phyloP scores from a whole-genome alignment of 768 basidiomycete genomes.

The Boletus subcaerulescens region DNA sequence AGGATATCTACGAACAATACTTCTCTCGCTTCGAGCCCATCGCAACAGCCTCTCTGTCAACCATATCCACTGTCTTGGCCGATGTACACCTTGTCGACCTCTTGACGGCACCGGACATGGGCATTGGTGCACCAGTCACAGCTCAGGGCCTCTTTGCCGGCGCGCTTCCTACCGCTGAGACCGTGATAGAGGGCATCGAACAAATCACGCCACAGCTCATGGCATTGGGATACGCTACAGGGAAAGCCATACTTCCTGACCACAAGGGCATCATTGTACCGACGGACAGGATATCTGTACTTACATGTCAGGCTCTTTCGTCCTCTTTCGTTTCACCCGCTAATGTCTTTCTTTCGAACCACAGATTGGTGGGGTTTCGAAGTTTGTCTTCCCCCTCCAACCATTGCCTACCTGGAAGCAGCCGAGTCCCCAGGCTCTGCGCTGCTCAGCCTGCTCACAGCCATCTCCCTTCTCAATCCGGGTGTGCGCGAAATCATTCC shows the following conservation, averaged over 20 bases:
- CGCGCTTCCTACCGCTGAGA: constrained; percentile 71
- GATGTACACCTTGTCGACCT: constrained; percentile 63
- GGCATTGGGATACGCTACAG: constrained; percentile 75
- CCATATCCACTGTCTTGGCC: constrained; percentile 49
- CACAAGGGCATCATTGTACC: constrained; percentile 73
- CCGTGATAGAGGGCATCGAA: constrained; percentile 63
- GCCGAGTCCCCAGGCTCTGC: constrained; percentile 55
- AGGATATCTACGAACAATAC: constrained; percentile 56
- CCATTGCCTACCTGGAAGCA: constrained; percentile 59
- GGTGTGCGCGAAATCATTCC: constrained; percentile 83
- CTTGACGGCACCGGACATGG: constrained; percentile 58
- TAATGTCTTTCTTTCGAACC: constrained; percentile 4
- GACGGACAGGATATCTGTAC: constrained; percentile 68
- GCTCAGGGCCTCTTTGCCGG: constrained; percentile 68
- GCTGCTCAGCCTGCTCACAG: constrained; percentile 73
- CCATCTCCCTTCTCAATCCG: constrained; percentile 61
- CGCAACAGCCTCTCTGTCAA: constrained; percentile 47
- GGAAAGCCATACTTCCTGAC: constrained; percentile 59
- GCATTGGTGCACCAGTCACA: constrained; percentile 71
- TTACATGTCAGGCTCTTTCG: constrained; percentile 62
- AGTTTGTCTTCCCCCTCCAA: constrained; percentile 68
- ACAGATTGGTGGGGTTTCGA: constrained; percentile 93
- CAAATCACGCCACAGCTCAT: constrained; percentile 76
- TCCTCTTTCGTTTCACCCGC: neutral
- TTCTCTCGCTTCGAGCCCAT: constrained; percentile 53